Evolutionary conservation across 2,329 filamentous ascomycete genomes (phyloP).

Genomic region (Diplodia corticola): DNA sequence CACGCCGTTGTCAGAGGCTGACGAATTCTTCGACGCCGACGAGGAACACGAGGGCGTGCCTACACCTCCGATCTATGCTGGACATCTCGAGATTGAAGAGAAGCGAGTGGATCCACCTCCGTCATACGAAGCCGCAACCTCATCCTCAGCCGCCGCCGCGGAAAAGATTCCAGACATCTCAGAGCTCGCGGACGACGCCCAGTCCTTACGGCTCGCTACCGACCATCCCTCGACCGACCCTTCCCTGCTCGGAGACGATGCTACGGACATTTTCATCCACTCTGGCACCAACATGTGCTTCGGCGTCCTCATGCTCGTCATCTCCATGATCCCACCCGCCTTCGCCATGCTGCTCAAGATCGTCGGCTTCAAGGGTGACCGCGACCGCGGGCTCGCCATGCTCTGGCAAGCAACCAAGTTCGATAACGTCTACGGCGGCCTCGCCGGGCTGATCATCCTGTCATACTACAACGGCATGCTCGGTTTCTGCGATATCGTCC

Average conservation of each 20-base stretch:
- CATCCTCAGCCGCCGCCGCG: slow-evolving; percentile 21
- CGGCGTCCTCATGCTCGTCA: slow-evolving; percentile 77
- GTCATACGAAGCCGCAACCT: slow-evolving; percentile 26
- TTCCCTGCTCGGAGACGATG: slow-evolving; percentile 62
- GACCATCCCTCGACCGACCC: slow-evolving; percentile 8
- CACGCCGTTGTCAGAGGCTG: slow-evolving; percentile 26
- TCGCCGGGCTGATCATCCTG: slow-evolving; percentile 77
- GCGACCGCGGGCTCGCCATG: slow-evolving; percentile 76
- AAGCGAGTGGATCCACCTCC: not conserved
- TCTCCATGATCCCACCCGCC: slow-evolving; percentile 90
- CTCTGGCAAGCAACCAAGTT: slow-evolving; percentile 89
- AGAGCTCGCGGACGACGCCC: not conserved
- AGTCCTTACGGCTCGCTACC: not conserved
- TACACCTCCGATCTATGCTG: slow-evolving; percentile 51
- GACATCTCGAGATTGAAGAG: slow-evolving; percentile 39
- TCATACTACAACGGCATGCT: slow-evolving; percentile 87
- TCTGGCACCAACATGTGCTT: slow-evolving; percentile 88
- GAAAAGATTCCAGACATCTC: not conserved
- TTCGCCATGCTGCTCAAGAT: slow-evolving; percentile 85
- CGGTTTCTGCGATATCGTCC: slow-evolving; percentile 84
- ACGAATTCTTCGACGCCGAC: slow-evolving; percentile 57
- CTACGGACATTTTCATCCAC: slow-evolving; percentile 84
- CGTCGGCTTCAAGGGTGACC: slow-evolving; percentile 88
- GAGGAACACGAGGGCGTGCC: slow-evolving; percentile 49
- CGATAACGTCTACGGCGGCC: slow-evolving; percentile 86